These are phyloP conservation scores for Ceratocystis eucalypticola DNA, from an alignment of 2,329 filamentous ascomycete genomes.

Conservation along the genomic window DNA sequence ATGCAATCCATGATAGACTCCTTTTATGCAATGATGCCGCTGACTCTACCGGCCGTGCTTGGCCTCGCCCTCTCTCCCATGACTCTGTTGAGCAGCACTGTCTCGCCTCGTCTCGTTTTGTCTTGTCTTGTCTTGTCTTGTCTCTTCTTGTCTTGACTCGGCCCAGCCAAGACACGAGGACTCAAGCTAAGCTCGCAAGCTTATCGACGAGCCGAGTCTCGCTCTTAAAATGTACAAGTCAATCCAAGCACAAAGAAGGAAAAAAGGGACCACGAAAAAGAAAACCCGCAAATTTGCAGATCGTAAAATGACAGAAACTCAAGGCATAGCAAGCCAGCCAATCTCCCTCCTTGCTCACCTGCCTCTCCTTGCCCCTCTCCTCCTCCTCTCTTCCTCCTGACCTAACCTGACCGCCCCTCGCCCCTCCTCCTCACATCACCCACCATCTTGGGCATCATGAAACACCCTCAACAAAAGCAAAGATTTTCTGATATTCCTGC, in stretches of 20 bases:
- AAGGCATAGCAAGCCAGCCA: neutral
- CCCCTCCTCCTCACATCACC: neutral
- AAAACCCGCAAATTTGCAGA: neutral
- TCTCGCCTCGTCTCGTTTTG: neutral
- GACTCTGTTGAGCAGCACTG: neutral
- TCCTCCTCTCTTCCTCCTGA: neutral
- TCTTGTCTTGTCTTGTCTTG: neutral
- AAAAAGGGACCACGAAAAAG: neutral
- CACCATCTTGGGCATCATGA: constrained; percentile 2
- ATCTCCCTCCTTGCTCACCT: neutral
- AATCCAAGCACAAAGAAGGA: neutral
- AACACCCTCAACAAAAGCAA: neutral
- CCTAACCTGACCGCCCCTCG: neutral
- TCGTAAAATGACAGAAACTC: neutral
- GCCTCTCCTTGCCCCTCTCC: neutral
- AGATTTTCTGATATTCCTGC: neutral
- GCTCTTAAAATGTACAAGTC: neutral
- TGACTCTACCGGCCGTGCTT: neutral
- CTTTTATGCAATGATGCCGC: neutral
- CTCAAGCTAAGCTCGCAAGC: neutral
- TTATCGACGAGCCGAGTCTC: neutral
- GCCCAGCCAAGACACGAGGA: neutral
- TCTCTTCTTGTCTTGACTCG: neutral
- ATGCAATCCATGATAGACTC: no score
- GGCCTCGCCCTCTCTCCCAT: neutral